Evolutionary conservation across 2,329 filamentous ascomycete species (phyloP), one percentile per base, ranked within the genome.

Genomic region (Paracamarosporium sp.): DNA sequence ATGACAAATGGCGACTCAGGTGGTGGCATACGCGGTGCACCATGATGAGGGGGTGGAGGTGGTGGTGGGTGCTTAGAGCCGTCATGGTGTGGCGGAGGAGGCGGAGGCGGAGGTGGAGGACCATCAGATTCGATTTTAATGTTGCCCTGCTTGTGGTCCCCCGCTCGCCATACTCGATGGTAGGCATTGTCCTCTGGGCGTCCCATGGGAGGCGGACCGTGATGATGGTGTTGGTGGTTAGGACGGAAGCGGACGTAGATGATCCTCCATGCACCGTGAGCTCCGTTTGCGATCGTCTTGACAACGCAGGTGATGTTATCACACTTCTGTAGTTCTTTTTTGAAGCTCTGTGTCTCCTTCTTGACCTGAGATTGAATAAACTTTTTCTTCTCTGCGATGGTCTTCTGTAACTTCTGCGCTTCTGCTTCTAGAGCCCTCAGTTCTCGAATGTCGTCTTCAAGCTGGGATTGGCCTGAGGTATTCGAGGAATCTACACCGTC

Each of bases 241-340:
- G 68, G 64, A 22, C 68, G 64, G 50, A 76, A 65, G 15, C 62
- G 65, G 28, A 76, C 53, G 54, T 68, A 73, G 20, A 73, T 60
- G 22, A 74, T 54, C 36, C 59, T 65, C 65, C 71, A 74, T 44
- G 70, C 72, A 47, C 71, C 68, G 55, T 76, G 70, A 20, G 74
- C 75, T 61, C 74, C 74, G 46, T 70, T 56, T n/a, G 67, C 67
- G 41, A 78, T 68, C 20, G 77, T 73, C 56, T 78, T 76, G 47
- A 80, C 60, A 44, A 79, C 71, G 59, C 80, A 82, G 20, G 73
- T 65, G 48, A 82, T 61, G 55, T 74, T 75, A 56, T 81, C 75
- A 60, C 80, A 82, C 45, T 79, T 66, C 55, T 73, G 65, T 12
- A 81, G 61, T 17, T 80, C 74, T 35, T 79, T 69, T 17, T 70